Percentiles rank a stretch among this genome's conserved stretches.
These are phyloP conservation scores for Glycine tomentella DNA, from an alignment of 306 rosid species.

Conservation along the genomic window DNA sequence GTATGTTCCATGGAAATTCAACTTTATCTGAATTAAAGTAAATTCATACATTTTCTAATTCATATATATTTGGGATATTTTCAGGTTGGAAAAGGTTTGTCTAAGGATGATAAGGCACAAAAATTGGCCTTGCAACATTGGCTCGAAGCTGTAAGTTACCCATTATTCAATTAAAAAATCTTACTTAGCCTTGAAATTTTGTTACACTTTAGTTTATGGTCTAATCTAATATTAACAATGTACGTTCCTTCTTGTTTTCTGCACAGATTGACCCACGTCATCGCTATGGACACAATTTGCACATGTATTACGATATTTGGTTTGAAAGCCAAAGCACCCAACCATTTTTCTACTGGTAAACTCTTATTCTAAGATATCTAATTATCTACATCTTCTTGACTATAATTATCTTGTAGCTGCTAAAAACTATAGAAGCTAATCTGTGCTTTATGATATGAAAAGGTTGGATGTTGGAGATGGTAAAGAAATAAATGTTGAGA, in stretches of 20 bases:
- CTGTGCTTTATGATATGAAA: conserved; percentile 24
- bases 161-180: conserved; percentile 9
- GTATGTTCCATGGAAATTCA: conserved; percentile 38
- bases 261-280: conserved; percentile 95
- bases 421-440: conserved; percentile 15
- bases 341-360: conserved; percentile 95
- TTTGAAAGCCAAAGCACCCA: conserved; percentile 84
- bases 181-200: not conserved
- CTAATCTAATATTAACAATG: conserved; percentile 17
- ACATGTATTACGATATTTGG: conserved; percentile 90
- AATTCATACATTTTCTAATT: not conserved
- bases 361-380: not conserved
- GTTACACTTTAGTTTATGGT: conserved; percentile 14
- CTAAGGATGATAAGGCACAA: conserved; percentile 96
- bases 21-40: conserved; percentile 24
- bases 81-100: conserved; percentile 96
- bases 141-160: conserved; percentile 94
- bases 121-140: conserved; percentile 93
- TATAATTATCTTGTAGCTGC: not conserved
- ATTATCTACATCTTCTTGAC: not conserved
- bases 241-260: conserved; percentile 31
- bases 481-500: conserved; percentile 77
- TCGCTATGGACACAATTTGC: conserved; percentile 96
- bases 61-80: not conserved
- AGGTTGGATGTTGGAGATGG: conserved; percentile 98